A percentile compares a stretch with the other conserved stretches of the same genome.
phyloP scores from a whole-genome alignment of 768 basidiomycete species.

The Hortiboletus flavorubellus region DNA sequence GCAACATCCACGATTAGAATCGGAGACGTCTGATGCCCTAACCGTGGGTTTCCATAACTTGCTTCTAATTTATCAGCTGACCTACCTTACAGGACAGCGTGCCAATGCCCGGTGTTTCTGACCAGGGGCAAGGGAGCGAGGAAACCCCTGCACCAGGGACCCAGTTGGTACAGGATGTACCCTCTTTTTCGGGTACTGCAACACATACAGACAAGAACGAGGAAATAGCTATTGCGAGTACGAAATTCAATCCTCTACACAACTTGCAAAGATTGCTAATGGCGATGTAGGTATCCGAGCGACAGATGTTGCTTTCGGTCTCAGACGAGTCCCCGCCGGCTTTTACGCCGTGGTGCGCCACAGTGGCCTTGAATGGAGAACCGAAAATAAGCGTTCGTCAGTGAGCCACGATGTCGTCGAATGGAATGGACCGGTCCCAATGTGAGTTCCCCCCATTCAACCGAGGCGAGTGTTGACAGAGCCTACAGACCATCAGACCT shows the following conservation, averaged over 20 bases:
- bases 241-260: not conserved
- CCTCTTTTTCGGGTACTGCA: not conserved
- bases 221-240: not conserved
- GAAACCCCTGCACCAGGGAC: not conserved
- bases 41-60: too few relatives aligned
- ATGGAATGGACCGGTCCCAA: too few relatives aligned
- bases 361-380: not conserved
- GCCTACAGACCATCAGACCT: too few relatives aligned
- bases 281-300: not conserved
- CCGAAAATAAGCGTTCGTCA: not conserved
- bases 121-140: not conserved
- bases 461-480: too few relatives aligned
- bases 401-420: not conserved
- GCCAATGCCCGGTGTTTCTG: too few relatives aligned
- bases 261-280: not conserved
- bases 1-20: too few relatives aligned
- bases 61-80: too few relatives aligned
- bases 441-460: too few relatives aligned
- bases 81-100: too few relatives aligned
- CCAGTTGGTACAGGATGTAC: not conserved
- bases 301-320: not conserved
- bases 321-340: not conserved
- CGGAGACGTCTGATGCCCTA: too few relatives aligned
- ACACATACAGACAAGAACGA: not conserved
- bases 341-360: not conserved